phyloP scores from a whole-genome alignment of 2,329 filamentous ascomycete species.

The Lasiodiplodia sp. region DNA sequence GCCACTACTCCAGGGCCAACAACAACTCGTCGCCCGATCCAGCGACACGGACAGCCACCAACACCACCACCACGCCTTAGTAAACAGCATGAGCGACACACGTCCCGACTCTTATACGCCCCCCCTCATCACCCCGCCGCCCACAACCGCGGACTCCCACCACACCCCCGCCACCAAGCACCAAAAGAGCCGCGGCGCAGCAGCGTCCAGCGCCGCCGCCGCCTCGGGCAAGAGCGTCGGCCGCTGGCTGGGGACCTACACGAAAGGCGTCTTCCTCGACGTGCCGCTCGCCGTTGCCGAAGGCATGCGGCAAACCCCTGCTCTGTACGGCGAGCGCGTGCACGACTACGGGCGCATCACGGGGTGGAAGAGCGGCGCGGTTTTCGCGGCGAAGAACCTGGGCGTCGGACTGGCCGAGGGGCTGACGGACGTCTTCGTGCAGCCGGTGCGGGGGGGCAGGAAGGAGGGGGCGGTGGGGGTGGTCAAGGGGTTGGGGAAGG shows the following conservation, averaged over 20 bases:
- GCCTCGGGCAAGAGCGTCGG: conserved; percentile 36
- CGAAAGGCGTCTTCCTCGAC: conserved; percentile 46
- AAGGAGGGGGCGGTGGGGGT: conserved; percentile 36
- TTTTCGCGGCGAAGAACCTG: conserved; percentile 45
- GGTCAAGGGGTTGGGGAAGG: conserved; percentile 15
- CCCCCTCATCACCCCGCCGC: no score
- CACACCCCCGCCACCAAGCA: no score
- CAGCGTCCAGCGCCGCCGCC: conserved; percentile 25
- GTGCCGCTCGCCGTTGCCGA: conserved; percentile 48
- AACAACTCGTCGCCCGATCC: background rate
- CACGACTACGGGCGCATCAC: conserved; percentile 43
- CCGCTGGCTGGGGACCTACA: conserved; percentile 34
- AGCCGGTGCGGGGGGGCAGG: conserved; percentile 38
- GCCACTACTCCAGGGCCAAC: background rate
- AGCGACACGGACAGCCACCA: background rate
- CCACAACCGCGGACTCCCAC: no score
- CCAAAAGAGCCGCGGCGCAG: conserved; percentile 25
- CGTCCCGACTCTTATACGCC: no score
- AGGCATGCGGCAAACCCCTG: conserved; percentile 45
- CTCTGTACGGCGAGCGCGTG: conserved; percentile 44
- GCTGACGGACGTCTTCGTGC: conserved; percentile 39
- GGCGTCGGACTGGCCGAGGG: conserved; percentile 43
- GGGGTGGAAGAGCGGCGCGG: conserved; percentile 44
- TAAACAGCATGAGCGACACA: no score
- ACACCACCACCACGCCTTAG: no score